phyloP scores from a whole-genome alignment of 805 yeast species.

The Lachancea fermentati region DNA sequence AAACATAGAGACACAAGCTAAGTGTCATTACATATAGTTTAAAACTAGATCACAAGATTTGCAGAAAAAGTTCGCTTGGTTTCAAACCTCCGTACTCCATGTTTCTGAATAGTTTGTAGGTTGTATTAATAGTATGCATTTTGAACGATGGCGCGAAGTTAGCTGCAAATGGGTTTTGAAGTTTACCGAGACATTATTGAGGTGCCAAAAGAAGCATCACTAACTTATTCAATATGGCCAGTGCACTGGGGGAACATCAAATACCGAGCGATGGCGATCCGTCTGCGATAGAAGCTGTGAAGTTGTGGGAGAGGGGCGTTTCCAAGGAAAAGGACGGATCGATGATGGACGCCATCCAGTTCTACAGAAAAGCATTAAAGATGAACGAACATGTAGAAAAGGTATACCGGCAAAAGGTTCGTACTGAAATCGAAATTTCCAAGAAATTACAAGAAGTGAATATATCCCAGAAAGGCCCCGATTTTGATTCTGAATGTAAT shows the following conservation, averaged over 20 bases:
- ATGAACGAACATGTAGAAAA: constrained; percentile 54
- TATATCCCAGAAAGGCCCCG: neutral
- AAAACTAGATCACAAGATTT: no score
- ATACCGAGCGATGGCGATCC: neutral
- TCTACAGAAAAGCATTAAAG: constrained; percentile 66
- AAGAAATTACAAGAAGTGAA: constrained; percentile 15
- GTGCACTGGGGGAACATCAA: neutral
- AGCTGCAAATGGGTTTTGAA: constrained; percentile 8
- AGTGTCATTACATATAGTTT: no score
- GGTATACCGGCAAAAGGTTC: constrained; percentile 52
- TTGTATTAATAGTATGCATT: neutral
- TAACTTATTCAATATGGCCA: constrained; percentile 1
- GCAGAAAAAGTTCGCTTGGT: no score
- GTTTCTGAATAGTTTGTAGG: neutral
- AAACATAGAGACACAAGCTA: no score
- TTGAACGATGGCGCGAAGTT: constrained; percentile 2
- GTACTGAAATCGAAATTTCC: constrained; percentile 37
- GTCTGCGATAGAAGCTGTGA: constrained; percentile 41
- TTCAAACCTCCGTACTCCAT: neutral
- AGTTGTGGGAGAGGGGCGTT: constrained; percentile 62
- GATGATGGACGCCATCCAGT: constrained; percentile 74
- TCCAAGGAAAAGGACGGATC: constrained; percentile 67
- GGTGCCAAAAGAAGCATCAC: neutral
- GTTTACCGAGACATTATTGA: constrained; percentile 1
- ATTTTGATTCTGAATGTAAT: constrained; percentile 8